Base-by-base conservation (phyloP, 306 rosid genomes). In the Leucaena leucocephala region DNA sequence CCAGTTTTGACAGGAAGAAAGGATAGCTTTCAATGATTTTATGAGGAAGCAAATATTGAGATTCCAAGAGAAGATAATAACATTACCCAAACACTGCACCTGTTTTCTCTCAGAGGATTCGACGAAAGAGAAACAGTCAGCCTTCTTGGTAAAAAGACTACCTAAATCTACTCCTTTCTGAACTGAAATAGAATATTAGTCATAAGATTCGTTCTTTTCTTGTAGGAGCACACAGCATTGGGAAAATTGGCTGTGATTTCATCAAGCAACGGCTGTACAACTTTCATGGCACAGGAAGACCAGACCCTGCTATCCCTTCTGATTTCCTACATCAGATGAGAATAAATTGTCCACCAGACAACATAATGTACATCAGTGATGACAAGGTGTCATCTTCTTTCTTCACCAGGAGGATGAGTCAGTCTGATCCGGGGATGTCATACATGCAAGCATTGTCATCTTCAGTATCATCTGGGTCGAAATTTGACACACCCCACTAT, bases 1-100 rank as follows among this genome's bases (percentile, higher is more conserved):
- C 97, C 93, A 17, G 86, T 90, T 64, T 76, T 89, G 71, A 92
- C 97, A 0, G 97, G 97, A 27, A 81, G 97, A 67, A 88, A 83
- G 76, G 98, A 94, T 71, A 92, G 93, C 78, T 74, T 15, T 35
- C 79, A 54, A 61, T 87, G 97, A 8, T 94, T 76, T 80, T 87
- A 49, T 6, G 76, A 77, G 14, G 88, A 87, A 44, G 97, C 97
- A 71, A 69, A 72, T 75, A 81, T 83, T 7, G 87, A 86, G 63
- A 86, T 94, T 85, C 97, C 97, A 2, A 86, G 83, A 34, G 94
- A 94, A 4, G 90, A 92, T 61, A 93, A 85, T 54, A 77, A 79
- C 50, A 72, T 94, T n/a, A 79, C 84, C 72, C 91, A 78, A 63
- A 88, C 92, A 38, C 90, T 94, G 39, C 78, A 55, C 52, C 92